Evolutionary conservation across 2,329 filamentous ascomycete genomes (phyloP).

Genomic region (Fusarium citri): DNA sequence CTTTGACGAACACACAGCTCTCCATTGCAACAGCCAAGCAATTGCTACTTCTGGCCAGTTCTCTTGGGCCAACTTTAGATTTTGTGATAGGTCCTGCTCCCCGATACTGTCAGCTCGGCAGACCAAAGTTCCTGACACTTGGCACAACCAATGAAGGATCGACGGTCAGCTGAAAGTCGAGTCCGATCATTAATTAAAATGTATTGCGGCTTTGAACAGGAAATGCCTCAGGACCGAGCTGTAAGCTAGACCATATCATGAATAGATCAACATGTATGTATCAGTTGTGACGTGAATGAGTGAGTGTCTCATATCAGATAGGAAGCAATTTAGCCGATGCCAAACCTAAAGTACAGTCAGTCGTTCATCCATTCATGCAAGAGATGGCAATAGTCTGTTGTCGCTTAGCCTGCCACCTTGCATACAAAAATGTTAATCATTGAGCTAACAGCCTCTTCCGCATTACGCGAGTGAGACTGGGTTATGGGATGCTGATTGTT

Average conservation of each 20-base stretch:
- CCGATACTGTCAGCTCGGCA: neutral
- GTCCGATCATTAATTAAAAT: neutral
- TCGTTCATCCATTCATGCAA: slow-evolving; percentile 10
- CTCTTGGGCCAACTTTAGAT: neutral
- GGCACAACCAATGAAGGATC: neutral
- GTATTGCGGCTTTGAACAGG: slow-evolving; percentile 3
- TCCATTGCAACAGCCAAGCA: neutral
- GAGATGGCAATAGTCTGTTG: slow-evolving; percentile 9
- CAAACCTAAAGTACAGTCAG: neutral
- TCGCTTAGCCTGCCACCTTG: slow-evolving; percentile 1
- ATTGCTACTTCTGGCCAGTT: neutral
- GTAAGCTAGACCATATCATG: neutral
- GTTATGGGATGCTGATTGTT: neutral
- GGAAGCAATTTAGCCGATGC: slow-evolving; percentile 7
- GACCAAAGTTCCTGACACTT: neutral
- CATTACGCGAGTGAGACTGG: slow-evolving; percentile 11
- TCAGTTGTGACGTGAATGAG: neutral
- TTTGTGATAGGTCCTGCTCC: neutral
- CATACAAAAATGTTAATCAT: slow-evolving; percentile 3
- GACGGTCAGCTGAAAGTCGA: slow-evolving; percentile 4
- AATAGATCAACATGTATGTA: slow-evolving; percentile 8
- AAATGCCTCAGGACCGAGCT: slow-evolving; percentile 6
- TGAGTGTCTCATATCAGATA: neutral
- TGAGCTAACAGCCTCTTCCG: slow-evolving; percentile 6
- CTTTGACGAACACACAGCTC: neutral